A percentile compares a stretch with the other conserved stretches of the same genome.
phyloP scores from a whole-genome alignment of 106 monocot genomes.

The Dendrobium officinale region DNA sequence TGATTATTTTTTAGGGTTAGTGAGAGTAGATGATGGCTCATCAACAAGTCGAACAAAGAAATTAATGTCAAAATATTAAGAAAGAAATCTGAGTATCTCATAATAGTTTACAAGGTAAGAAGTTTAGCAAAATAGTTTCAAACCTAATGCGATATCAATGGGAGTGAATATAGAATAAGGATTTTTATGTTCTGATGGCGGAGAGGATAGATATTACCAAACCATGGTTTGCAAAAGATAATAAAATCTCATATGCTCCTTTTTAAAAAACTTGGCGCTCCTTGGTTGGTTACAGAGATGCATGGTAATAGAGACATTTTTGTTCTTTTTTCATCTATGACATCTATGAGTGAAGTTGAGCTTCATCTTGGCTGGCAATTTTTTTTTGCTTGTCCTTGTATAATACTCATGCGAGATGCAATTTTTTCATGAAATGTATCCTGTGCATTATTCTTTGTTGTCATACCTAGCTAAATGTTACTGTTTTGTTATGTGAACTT shows the following conservation, averaged over 20 bases:
- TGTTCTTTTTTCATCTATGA: background rate
- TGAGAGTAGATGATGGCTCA: too few relatives aligned
- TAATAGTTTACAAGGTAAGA: background rate
- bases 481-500: constrained; percentile 5
- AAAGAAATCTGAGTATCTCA: background rate
- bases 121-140: background rate
- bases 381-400: background rate
- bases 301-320: background rate
- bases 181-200: background rate
- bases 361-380: background rate
- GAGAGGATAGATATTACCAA: background rate
- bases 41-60: background rate
- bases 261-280: background rate
- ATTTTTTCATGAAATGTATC: background rate
- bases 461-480: background rate
- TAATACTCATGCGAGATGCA: background rate
- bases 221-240: background rate
- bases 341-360: background rate
- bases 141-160: background rate
- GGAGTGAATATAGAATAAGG: background rate
- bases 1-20: too few relatives aligned
- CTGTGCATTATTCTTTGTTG: background rate
- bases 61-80: background rate
- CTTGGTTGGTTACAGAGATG: background rate
- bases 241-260: background rate